Percentiles rank a stretch among this genome's conserved stretches.
These are phyloP conservation scores for Hylodesmum podocarpum DNA, from an alignment of 306 rosid species.

Conservation along the genomic window DNA sequence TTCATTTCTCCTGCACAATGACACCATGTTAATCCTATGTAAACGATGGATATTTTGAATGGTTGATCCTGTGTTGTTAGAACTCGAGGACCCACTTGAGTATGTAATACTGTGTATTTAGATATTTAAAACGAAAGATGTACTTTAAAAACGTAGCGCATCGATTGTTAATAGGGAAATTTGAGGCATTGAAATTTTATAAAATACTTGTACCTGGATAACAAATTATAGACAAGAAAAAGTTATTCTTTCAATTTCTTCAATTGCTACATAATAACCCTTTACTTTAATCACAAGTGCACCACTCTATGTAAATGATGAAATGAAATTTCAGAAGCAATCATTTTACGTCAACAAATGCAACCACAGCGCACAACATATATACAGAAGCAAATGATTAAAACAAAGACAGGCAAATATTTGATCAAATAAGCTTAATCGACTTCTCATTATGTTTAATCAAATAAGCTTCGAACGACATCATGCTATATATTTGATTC, in stretches of 20 bases:
- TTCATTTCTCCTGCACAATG: not conserved
- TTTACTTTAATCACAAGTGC: not conserved
- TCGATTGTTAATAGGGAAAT: not conserved
- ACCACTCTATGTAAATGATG: not conserved
- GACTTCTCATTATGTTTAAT: no score
- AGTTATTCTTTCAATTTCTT: not conserved
- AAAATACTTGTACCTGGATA: not conserved
- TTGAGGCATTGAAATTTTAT: not conserved
- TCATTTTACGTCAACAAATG: not conserved
- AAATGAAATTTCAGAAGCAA: not conserved
- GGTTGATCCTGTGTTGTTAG: not conserved
- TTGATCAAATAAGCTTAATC: no score
- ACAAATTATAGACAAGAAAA: not conserved
- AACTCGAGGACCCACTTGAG: not conserved
- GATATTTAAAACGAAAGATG: not conserved
- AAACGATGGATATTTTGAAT: not conserved
- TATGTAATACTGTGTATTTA: no score
- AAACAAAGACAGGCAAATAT: no score
- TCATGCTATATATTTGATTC: no score
- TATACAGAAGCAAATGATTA: not conserved
- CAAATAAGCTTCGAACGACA: no score
- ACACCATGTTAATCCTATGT: not conserved
- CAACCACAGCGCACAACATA: not conserved
- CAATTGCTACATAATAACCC: not conserved
- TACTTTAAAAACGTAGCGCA: not conserved